Evolutionary conservation across 164 flowering plant genomes (phyloP).

Genomic region (Liquidambar formosana): DNA sequence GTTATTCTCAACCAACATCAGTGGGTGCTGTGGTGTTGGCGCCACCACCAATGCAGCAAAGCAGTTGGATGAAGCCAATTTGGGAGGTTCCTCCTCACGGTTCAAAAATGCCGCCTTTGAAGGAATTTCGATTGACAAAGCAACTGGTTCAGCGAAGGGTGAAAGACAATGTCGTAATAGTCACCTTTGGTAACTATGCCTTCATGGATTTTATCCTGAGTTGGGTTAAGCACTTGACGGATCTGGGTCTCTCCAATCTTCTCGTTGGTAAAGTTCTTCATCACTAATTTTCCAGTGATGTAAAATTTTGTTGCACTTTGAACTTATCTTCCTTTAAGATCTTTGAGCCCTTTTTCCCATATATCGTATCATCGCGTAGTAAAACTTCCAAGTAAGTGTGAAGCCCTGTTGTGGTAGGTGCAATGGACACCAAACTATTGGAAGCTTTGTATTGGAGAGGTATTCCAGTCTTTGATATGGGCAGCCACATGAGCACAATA

Average conservation of each 20-base stretch:
- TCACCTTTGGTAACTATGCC: conserved; percentile 96
- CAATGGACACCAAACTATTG: conserved; percentile 88
- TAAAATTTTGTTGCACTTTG: neutral
- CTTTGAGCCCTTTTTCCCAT: neutral
- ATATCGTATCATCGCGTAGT: neutral
- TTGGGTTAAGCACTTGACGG: conserved; percentile 93
- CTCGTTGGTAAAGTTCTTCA: conserved; percentile 76
- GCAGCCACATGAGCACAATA: conserved; percentile 86
- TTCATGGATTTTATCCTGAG: conserved; percentile 93
- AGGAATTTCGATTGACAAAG: conserved; percentile 65
- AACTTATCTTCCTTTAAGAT: neutral
- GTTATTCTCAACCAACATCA: conserved; percentile 23
- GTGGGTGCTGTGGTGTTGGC: conserved; percentile 8
- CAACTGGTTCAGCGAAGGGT: conserved; percentile 64
- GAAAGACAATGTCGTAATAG: conserved; percentile 70
- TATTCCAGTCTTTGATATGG: conserved; percentile 95
- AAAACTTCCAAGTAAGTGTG: neutral
- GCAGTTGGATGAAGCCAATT: conserved; percentile 40
- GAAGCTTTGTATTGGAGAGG: conserved; percentile 96
- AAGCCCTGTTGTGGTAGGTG: conserved; percentile 57
- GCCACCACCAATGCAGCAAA: conserved; percentile 19
- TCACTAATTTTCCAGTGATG: conserved; percentile 1
- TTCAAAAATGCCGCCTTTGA: conserved; percentile 67
- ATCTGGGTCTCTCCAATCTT: conserved; percentile 72
- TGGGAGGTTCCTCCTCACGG: conserved; percentile 72